These are phyloP conservation scores for Mortierella sp. DNA, from an alignment of 371 early-diverging fungal species.

Conservation along the genomic window DNA sequence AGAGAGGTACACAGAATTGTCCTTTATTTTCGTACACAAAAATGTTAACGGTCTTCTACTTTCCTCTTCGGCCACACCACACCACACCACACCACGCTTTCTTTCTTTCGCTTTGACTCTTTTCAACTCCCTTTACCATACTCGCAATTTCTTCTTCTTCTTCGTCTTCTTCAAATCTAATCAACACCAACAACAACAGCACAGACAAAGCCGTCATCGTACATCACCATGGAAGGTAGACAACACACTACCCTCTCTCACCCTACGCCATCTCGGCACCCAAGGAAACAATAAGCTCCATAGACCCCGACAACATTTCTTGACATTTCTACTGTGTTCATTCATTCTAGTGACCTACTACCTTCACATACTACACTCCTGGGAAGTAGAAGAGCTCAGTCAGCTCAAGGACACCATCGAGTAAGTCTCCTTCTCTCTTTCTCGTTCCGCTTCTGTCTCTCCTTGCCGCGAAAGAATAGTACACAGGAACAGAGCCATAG, in stretches of 20 bases:
- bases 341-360: conserved; percentile 12
- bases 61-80: background rate
- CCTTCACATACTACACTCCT: conserved; percentile 31
- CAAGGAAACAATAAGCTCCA: background rate
- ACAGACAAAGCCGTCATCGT: too few species aligned
- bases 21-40: background rate
- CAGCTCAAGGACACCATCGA: conserved; percentile 23
- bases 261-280: too few species aligned
- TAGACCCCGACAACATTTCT: background rate
- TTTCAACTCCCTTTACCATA: too few species aligned
- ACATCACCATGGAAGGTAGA: too few species aligned
- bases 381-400: conserved; percentile 23
- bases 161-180: too few species aligned
- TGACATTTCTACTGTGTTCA: background rate
- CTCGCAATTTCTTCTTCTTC: too few species aligned
- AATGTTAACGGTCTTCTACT: background rate
- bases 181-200: background rate
- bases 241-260: too few species aligned
- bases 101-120: background rate
- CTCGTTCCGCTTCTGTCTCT: too few species aligned
- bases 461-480: background rate
- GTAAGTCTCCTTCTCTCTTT: conserved; percentile 4
- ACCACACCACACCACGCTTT: background rate
- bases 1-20: too few species aligned
- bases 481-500: background rate